Evolutionary conservation across 2,329 filamentous ascomycete genomes (phyloP).

Genomic region (Tolypocladium cylindrosporum): DNA sequence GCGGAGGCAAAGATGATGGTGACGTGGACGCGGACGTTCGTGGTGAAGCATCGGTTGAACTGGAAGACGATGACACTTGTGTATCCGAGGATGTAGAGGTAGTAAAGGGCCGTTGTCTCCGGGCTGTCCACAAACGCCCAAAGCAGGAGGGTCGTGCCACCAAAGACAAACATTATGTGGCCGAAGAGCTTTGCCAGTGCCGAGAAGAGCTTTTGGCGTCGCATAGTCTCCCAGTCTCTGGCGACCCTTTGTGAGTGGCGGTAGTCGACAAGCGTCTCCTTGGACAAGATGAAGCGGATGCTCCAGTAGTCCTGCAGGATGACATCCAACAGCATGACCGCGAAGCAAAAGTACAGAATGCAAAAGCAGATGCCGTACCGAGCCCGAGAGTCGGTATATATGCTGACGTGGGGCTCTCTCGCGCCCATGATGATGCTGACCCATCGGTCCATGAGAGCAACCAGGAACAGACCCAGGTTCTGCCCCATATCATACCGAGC

Average conservation of each 20-base stretch:
- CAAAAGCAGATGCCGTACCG: slow-evolving; percentile 27
- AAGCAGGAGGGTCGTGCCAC: slow-evolving; percentile 18
- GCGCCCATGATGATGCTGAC: slow-evolving; percentile 24
- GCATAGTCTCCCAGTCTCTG: slow-evolving; percentile 8
- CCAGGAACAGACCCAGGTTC: slow-evolving; percentile 25
- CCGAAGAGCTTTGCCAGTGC: slow-evolving; percentile 19
- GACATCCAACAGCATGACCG: slow-evolving; percentile 26
- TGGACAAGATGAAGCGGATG: slow-evolving; percentile 19
- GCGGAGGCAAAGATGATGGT: slow-evolving; percentile 21
- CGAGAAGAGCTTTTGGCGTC: slow-evolving; percentile 3
- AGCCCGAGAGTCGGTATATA: slow-evolving; percentile 19
- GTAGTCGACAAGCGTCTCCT: slow-evolving; percentile 19
- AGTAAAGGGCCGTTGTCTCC: slow-evolving; percentile 22
- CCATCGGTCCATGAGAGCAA: slow-evolving; percentile 29
- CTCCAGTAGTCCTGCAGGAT: slow-evolving; percentile 26
- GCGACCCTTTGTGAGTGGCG: slow-evolving; percentile 14
- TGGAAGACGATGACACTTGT: slow-evolving; percentile 26
- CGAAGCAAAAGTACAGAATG: slow-evolving; percentile 27
- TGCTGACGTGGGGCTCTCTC: slow-evolving; percentile 12
- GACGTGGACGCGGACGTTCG: slow-evolving; percentile 21
- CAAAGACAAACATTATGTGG: slow-evolving; percentile 20
- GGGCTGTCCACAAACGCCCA: slow-evolving; percentile 22
- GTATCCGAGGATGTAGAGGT: slow-evolving; percentile 23
- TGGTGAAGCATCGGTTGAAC: slow-evolving; percentile 30
- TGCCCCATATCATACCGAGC: slow-evolving; percentile 24